A percentile compares a stretch with the other conserved stretches of the same genome.
phyloP scores from a whole-genome alignment of 2,329 filamentous ascomycete genomes.

The Blumeriella jaapii region DNA sequence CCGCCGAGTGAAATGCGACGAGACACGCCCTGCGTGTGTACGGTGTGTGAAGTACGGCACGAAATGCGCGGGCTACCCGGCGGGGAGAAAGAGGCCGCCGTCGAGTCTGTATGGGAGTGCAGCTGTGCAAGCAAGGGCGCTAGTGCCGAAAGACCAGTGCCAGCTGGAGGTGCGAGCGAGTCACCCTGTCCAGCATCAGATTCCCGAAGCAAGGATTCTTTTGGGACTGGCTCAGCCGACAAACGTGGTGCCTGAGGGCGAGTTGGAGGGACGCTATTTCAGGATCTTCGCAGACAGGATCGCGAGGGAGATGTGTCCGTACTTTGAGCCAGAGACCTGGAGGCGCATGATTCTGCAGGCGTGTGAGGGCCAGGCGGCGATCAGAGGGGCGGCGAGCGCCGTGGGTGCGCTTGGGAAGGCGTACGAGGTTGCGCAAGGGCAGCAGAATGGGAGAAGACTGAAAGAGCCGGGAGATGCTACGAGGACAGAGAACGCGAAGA shows the following conservation, averaged over 20 bases:
- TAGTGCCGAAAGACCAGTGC: slow-evolving; percentile 11
- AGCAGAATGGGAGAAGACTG: slow-evolving; percentile 1
- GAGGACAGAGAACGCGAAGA: background rate
- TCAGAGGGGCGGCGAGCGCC: slow-evolving; percentile 15
- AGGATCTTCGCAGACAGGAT: slow-evolving; percentile 12
- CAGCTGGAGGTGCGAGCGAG: too few species aligned
- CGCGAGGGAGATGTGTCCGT: slow-evolving; percentile 11
- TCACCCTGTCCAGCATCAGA: background rate
- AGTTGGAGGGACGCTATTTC: slow-evolving; percentile 15
- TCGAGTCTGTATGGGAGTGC: slow-evolving; percentile 9
- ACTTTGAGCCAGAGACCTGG: slow-evolving; percentile 13
- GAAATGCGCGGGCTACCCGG: slow-evolving; percentile 9
- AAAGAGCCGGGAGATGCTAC: background rate
- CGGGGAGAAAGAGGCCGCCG: slow-evolving; percentile 8
- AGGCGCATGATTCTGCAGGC: slow-evolving; percentile 15
- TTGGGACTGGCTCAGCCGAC: slow-evolving; percentile 6
- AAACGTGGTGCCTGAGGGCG: slow-evolving; percentile 8
- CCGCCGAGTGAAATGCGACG: slow-evolving; percentile 18
- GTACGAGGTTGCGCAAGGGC: slow-evolving; percentile 10
- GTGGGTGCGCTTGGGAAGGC: slow-evolving; percentile 17
- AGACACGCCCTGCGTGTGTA: slow-evolving; percentile 12
- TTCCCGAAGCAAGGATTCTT: too few species aligned
- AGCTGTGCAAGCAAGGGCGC: slow-evolving; percentile 8
- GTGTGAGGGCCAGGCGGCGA: slow-evolving; percentile 9
- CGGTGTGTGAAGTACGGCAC: slow-evolving; percentile 14